Evolutionary conservation across 768 basidiomycete species (phyloP), one percentile per base, ranked within the genome.

Genomic region (Lepiota venenata): DNA sequence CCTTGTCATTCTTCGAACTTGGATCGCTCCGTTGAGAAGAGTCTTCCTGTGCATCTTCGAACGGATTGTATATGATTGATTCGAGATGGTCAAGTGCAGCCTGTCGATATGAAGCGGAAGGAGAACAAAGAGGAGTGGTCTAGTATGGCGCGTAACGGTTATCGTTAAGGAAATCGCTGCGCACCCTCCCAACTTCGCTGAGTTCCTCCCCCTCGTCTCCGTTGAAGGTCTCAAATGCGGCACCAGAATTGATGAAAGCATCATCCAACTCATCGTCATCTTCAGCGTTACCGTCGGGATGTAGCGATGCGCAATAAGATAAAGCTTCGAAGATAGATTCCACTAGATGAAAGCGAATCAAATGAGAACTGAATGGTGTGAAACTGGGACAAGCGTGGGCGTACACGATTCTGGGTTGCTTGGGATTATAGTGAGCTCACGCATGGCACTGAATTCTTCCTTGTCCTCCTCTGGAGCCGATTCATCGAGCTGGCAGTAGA

Each of bases 401-500:
- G 56, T 62, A 95, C 94, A 70, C 9, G 84, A 76, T 9, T 71
- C 65, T 2, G 78, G 59, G 37, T 79, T 71, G 59, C 77, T 70
- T 1, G 95, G 90, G 12, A 85, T 73, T 62, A 99, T 87, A 60
- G 69, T 80, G 51, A 99, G 74, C 64, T 98, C 96, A 50, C 89
- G 78, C 83, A 95, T 86, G 7, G 81, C 77, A 8, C 64, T 61
- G 43, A 69, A 66, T 47, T 69, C 72, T 22, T 75, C 71, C 11
- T 71, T 69, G n/a, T 65, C 63, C 2, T 60, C 64, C 27, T 77
- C 69, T 27, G 71, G 70, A 10, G 46, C 61, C 47, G 65, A 63
- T 56, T 92, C 92, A 61, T 97, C 95, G 10, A 98, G 80, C 61
- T 99, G 97, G 66, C 94, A 97, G 69, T 98, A 98, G 65, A 98